phyloP scores from a whole-genome alignment of 2,329 filamentous ascomycete species.

The Pseudohalonectria lignicola region DNA sequence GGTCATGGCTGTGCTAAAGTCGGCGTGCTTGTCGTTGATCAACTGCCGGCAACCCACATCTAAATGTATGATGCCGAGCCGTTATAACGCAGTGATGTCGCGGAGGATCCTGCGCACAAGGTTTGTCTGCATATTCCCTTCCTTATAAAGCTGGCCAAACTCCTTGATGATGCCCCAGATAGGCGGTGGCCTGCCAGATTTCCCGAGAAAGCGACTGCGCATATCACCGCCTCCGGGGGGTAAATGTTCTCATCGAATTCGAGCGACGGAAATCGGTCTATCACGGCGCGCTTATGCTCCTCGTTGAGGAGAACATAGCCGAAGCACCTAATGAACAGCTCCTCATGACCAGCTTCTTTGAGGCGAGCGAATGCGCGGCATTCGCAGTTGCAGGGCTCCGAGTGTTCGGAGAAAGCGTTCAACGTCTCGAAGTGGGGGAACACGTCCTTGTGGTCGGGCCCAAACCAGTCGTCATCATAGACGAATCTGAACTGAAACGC shows the following conservation, averaged over 20 bases:
- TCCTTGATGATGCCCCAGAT: constrained; percentile 14
- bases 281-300: constrained; percentile 5
- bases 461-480: background rate
- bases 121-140: background rate
- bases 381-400: constrained; percentile 14
- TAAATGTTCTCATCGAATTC: background rate
- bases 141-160: constrained; percentile 4
- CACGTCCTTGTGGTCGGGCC: background rate
- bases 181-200: constrained; percentile 7
- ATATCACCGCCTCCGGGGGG: background rate
- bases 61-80: constrained; percentile 9
- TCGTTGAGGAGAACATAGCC: constrained; percentile 16
- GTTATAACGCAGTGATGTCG: constrained; percentile 6
- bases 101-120: constrained; percentile 4
- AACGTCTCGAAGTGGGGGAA: background rate
- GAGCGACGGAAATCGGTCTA: background rate
- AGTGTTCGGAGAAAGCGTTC: constrained; percentile 8
- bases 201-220: constrained; percentile 6
- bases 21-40: constrained; percentile 10
- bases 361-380: constrained; percentile 17
- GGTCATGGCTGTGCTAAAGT: constrained; percentile 15
- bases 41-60: constrained; percentile 9
- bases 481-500: background rate
- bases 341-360: constrained; percentile 12
- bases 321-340: constrained; percentile 12